Base-by-base conservation (phyloP, 305 asterid species). In the Lippia alba region DNA sequence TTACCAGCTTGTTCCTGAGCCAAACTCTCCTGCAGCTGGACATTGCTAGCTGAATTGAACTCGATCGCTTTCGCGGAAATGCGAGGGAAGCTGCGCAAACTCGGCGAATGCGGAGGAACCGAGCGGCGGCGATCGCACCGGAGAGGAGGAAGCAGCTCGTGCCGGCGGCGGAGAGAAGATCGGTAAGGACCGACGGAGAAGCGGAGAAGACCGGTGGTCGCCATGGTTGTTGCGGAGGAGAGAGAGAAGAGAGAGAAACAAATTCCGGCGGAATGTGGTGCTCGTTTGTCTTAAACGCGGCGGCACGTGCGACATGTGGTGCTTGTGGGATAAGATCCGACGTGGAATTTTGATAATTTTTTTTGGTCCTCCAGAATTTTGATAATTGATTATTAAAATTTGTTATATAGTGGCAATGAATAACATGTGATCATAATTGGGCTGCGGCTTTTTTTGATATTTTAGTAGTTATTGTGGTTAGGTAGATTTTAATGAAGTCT, bases 131-230 rank as follows among this genome's bases (percentile, higher is more conserved):
- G 78, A 9, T 12, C 55, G 74, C 1, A 17, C 64, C 32, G 72
- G 51, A 72, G 74, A n/a, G 71, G 74, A n/a, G 71, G 78, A 3
- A 63, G 50, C 11, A 75, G 58, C 16, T 70, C 75, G 40, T 71
- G 73, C 82, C 80, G 84, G 80, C 79, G 76, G 67, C 34, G 74
- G 76, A 69, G 79, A 62, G 69, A 32, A 4, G 68, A 56, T 72
- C 4, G 9, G 78, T 44, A 77, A 36, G 89, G 80, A 6, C 80
- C 62, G 76, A 79, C 76, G 58, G 87, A 85, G 77, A 82, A 33
- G 64, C 84, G 87, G 89, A 86, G 89, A 62, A 89, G 89, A 77
- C 76, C 70, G 54, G 85, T 73, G 53, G 91, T 68, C 67, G 90
- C 81, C 89, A 84, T 85, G 70, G 70, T 56, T 74, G 32, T 2